Percentiles rank a stretch among this genome's conserved stretches.
phyloP scores from a whole-genome alignment of 148 eudicot genomes.

The Pharnaceum exiguum region DNA sequence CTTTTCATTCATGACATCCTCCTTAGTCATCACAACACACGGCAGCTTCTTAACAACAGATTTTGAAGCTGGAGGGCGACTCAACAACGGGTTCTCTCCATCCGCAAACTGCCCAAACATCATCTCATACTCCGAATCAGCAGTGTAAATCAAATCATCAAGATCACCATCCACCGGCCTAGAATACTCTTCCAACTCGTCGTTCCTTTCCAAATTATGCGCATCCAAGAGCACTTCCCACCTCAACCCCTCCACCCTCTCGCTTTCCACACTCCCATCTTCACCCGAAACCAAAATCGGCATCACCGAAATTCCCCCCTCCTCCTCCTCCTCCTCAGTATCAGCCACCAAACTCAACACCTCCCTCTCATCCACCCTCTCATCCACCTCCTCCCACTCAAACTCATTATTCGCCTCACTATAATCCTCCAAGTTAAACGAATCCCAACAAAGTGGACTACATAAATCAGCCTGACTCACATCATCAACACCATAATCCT shows the following conservation, averaged over 20 bases:
- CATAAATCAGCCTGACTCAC: slow-evolving; percentile 26
- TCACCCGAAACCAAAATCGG: slow-evolving; percentile 28
- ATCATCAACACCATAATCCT: slow-evolving; percentile 22
- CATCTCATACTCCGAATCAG: slow-evolving; percentile 51
- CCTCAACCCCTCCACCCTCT: slow-evolving; percentile 20
- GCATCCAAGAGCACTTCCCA: slow-evolving; percentile 45
- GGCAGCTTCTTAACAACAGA: slow-evolving; percentile 32
- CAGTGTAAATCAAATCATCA: slow-evolving; percentile 29
- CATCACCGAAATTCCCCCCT: too few species aligned
- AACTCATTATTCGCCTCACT: slow-evolving; percentile 35
- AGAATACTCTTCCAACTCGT: slow-evolving; percentile 17
- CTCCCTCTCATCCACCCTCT: slow-evolving; percentile 40
- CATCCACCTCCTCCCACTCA: slow-evolving; percentile 73
- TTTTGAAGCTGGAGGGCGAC: slow-evolving; percentile 57
- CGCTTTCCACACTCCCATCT: slow-evolving; percentile 24
- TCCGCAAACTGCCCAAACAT: slow-evolving; percentile 55
- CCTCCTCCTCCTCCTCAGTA: slow-evolving; percentile 33
- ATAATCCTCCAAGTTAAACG: slow-evolving; percentile 33
- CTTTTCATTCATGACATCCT: slow-evolving; percentile 34
- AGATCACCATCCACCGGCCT: slow-evolving; percentile 23
- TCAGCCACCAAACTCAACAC: slow-evolving; percentile 33
- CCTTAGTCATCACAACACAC: slow-evolving; percentile 30
- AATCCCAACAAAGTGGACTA: slow-evolving; percentile 39
- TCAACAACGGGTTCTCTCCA: slow-evolving; percentile 27
- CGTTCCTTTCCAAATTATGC: slow-evolving; percentile 22